Evolutionary conservation across 768 basidiomycete genomes (phyloP).

Genomic region (Rhodotorula paludigena): DNA sequence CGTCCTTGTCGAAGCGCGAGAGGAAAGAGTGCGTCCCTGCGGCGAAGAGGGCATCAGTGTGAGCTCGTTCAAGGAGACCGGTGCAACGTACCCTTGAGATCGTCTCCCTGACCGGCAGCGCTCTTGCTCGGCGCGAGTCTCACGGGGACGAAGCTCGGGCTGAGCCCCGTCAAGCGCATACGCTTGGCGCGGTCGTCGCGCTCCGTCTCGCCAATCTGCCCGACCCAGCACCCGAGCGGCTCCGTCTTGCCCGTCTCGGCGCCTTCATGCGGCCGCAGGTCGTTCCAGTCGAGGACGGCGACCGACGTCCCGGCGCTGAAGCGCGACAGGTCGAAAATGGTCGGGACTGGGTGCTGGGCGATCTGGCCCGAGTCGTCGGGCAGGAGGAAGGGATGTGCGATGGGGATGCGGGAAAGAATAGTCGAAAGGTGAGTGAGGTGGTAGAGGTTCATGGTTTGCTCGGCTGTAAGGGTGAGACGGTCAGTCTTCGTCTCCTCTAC

Average conservation of each 20-base stretch:
- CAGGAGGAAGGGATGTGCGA: conserved; percentile 28
- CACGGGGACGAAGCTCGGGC: conserved; percentile 28
- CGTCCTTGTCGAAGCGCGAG: conserved; percentile 32
- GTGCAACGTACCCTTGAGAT: conserved; percentile 17
- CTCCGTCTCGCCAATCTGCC: background rate
- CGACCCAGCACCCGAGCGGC: conserved; percentile 34
- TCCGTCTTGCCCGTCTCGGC: conserved; percentile 22
- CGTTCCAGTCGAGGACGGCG: conserved; percentile 34
- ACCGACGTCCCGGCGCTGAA: conserved; percentile 18
- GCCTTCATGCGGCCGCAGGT: conserved; percentile 26
- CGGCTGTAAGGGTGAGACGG: background rate
- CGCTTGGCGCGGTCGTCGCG: conserved; percentile 6
- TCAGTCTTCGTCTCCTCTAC: accelerated
- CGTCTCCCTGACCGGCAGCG: conserved; percentile 12
- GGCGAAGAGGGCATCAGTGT: background rate
- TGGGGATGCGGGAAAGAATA: conserved; percentile 27
- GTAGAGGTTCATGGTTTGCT: conserved; percentile 36
- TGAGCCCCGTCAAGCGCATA: conserved; percentile 25
- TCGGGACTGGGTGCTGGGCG: conserved; percentile 15
- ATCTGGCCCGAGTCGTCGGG: conserved; percentile 1
- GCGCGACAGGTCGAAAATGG: conserved; percentile 31
- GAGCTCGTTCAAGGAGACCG: background rate
- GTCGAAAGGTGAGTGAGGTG: conserved; percentile 33
- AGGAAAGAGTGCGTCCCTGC: conserved; percentile 30
- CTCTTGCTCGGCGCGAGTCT: conserved; percentile 5